These are phyloP conservation scores for Nowakowskiella sp. DNA, from an alignment of 192 early-diverging fungal genomes.

Conservation along the genomic window DNA sequence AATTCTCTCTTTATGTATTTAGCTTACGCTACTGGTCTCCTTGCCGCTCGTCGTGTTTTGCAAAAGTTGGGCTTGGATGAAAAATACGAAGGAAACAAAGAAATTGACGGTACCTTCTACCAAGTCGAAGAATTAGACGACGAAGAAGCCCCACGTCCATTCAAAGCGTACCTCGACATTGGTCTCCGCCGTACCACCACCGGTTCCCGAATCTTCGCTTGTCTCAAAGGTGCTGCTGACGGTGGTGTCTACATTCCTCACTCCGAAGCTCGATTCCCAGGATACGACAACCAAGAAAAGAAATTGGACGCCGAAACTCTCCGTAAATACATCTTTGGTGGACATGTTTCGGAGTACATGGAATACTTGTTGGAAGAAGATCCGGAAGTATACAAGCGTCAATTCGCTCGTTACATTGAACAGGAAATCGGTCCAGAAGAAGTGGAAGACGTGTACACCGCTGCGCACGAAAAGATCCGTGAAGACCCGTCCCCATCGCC, in stretches of 20 bases:
- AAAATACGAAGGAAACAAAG: conserved; percentile 92
- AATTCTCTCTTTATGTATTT: conserved; percentile 6
- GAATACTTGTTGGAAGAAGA: conserved; percentile 96
- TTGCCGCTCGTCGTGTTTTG: conserved; percentile 91
- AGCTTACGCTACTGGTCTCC: conserved; percentile 96
- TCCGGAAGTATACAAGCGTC: conserved; percentile 93
- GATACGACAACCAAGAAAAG: conserved; percentile 83
- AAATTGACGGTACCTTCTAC: conserved; percentile 79
- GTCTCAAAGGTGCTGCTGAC: conserved; percentile 97
- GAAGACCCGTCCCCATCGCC: conserved; percentile 69
- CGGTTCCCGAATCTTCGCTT: conserved; percentile 93
- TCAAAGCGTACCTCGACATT: conserved; percentile 96
- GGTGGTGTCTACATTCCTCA: conserved; percentile 97
- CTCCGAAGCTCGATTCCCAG: conserved; percentile 94
- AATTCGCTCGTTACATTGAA: conserved; percentile 91
- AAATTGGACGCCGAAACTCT: conserved; percentile 85
- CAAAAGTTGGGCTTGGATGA: conserved; percentile 88
- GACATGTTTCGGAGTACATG: conserved; percentile 98
- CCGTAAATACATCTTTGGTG: conserved; percentile 95
- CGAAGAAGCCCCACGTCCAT: conserved; percentile 90
- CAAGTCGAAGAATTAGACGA: conserved; percentile 72
- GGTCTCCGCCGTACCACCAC: conserved; percentile 96
- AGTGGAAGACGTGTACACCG: conserved; percentile 90
- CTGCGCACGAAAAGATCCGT: conserved; percentile 91
- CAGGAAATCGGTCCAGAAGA: conserved; percentile 78